Evolutionary conservation across 495 filamentous ascomycete species (phyloP), one percentile per base, ranked within the genome.

Genomic region (Rhypophila decipiens): DNA sequence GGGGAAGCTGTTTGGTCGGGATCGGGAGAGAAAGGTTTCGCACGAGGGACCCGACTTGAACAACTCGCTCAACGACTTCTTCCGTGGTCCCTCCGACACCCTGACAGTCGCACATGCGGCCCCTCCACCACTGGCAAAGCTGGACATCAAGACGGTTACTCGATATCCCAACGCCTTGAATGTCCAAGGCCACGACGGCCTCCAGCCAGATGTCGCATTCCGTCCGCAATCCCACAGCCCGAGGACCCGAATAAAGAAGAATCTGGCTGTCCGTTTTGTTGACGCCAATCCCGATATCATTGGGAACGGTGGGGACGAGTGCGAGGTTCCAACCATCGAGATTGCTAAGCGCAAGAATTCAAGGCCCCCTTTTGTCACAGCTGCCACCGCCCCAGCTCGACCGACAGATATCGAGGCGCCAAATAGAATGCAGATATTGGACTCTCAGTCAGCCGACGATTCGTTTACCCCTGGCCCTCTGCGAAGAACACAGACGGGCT

Each of bases 281-380:
- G 72, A 83, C 41, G 72, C 65, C 18, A 68, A 69, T 47, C 87
- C 88, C 13, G 85, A 87, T 29, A 58, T 94, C 41, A 94, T 96
- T 63, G 90, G 90, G 20, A 80, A 87, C 56, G 90, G 90, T 19
- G 90, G 90, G 12, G 89, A 95, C 64, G 88, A 94, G 51, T 80
- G 83, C 35, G 82, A 86, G 31, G 64, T 68, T 3, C 84, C 85
- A 5, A 76, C 80, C 0, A 70, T 78, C 17, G 86, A 90, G 55
- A 82, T 95, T 15, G 79, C 77, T 0, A 71, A 65, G 55, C 63
- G 72, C 42, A 72, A 73, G 53, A 68, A 68, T 41, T 57, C 69
- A 15, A 71, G 60, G 47, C 69, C 69, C 1, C 57, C 58, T 21
- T 61, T 58, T 5, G 27, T 53, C 53, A n/a, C 60, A 44, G 21